phyloP scores from a whole-genome alignment of 108 stramenopile species.

The Epithemia pelagica region DNA sequence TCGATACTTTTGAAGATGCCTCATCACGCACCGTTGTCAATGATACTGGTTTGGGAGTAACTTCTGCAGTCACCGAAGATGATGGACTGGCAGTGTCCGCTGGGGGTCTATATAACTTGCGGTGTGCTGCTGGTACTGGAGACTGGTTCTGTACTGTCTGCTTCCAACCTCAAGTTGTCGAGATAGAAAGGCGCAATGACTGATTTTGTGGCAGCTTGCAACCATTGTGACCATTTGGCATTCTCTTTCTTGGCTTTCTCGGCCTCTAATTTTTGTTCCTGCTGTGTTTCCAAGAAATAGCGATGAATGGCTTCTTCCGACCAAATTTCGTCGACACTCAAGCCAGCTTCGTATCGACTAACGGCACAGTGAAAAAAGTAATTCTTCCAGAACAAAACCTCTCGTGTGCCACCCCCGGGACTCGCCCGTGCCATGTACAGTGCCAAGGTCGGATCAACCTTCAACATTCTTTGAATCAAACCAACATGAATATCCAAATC shows the following conservation, averaged over 20 bases:
- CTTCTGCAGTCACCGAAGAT: too few species aligned
- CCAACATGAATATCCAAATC: slow-evolving; percentile 82
- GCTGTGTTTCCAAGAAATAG: background rate
- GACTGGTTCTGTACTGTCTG: background rate
- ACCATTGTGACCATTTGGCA: background rate
- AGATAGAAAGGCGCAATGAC: background rate
- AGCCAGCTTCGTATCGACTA: slow-evolving; percentile 74
- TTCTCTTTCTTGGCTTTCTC: slow-evolving; percentile 4
- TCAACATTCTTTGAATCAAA: slow-evolving; percentile 66
- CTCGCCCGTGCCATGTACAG: slow-evolving; percentile 49
- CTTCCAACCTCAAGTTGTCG: background rate
- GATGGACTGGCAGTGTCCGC: background rate
- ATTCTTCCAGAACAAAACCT: slow-evolving; percentile 73
- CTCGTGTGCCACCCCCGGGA: slow-evolving; percentile 58
- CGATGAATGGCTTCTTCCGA: slow-evolving; percentile 31
- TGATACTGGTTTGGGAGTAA: background rate
- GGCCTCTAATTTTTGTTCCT: slow-evolving; percentile 9
- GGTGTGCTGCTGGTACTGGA: background rate
- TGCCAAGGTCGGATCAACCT: slow-evolving; percentile 58
- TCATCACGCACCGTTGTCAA: background rate
- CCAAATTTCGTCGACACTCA: slow-evolving; percentile 88
- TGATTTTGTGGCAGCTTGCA: background rate
- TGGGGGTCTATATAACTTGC: background rate
- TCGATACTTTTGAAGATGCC: background rate
- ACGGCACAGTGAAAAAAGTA: slow-evolving; percentile 87